Evolutionary conservation across 306 rosid species (phyloP).

Genomic region (Cicer cuneatum): DNA sequence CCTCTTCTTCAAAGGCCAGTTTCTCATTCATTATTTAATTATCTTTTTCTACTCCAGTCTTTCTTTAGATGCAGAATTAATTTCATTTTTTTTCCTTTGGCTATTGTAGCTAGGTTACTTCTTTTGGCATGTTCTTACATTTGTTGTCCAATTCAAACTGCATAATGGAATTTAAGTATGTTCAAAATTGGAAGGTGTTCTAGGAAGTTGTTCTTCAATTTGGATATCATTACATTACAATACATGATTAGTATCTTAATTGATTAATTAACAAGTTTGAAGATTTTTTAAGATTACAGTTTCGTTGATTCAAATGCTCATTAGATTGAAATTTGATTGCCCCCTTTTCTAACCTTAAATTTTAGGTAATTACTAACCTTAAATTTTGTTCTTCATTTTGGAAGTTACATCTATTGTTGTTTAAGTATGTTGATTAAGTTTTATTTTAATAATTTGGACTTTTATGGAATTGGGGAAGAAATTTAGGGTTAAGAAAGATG

Average conservation of each 20-base stretch:
- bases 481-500: too few relatives aligned
- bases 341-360: too few relatives aligned
- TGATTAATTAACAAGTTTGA: not conserved
- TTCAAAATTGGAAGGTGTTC: conserved; percentile 43
- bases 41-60: conserved; percentile 9
- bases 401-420: too few relatives aligned
- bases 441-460: too few relatives aligned
- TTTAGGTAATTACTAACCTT: too few relatives aligned
- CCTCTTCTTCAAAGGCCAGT: conserved; percentile 47
- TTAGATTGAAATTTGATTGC: too few relatives aligned
- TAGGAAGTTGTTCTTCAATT: conserved; percentile 21
- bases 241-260: conserved; percentile 21
- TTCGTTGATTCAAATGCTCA: conserved; percentile 10
- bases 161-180: not conserved
- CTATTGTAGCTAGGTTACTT: conserved; percentile 13
- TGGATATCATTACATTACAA: conserved; percentile 1
- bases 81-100: not conserved
- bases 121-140: conserved; percentile 16
- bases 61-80: not conserved
- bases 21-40: conserved; percentile 24
- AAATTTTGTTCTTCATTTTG: too few relatives aligned
- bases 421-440: too few relatives aligned
- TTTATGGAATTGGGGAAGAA: too few relatives aligned
- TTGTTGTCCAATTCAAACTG: not conserved
- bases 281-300: conserved; percentile 1